A percentile compares a stretch with the other conserved stretches of the same genome.
phyloP scores from a whole-genome alignment of 2,329 filamentous ascomycete genomes.

The Orbilia ellipsospora region DNA sequence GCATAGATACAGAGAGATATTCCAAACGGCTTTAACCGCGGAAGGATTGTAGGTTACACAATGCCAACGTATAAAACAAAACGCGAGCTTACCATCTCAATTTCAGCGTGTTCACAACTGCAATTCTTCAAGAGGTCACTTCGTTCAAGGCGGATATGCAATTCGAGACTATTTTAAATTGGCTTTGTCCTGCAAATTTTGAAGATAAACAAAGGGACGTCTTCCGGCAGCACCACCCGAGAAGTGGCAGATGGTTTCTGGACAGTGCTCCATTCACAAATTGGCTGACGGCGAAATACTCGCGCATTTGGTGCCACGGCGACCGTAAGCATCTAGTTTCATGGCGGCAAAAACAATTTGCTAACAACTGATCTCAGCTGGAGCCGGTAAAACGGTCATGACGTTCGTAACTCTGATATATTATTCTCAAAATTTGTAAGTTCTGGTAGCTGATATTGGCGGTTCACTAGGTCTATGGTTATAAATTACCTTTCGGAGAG shows the following conservation, averaged over 20 bases:
- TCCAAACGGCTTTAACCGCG: conserved; percentile 30
- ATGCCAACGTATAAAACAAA: neutral
- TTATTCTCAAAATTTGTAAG: neutral
- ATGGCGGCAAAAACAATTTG: neutral
- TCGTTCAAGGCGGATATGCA: conserved; percentile 37
- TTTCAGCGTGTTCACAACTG: conserved; percentile 21
- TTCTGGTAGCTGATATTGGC: conserved; percentile 1
- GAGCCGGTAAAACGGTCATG: conserved; percentile 43
- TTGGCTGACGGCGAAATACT: conserved; percentile 25
- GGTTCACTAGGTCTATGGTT: conserved; percentile 27
- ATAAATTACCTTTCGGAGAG: conserved; percentile 41
- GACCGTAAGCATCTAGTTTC: conserved; percentile 12
- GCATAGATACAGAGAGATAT: conserved; percentile 36
- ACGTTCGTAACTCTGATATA: conserved; percentile 6
- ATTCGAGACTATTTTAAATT: conserved; percentile 37
- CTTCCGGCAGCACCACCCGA: conserved; percentile 36
- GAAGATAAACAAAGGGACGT: conserved; percentile 45
- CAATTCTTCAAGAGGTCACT: conserved; percentile 30
- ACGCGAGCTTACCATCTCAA: neutral
- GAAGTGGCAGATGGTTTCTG: conserved; percentile 40
- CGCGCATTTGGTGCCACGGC: conserved; percentile 34
- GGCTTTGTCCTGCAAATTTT: conserved; percentile 34
- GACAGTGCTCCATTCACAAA: conserved; percentile 33
- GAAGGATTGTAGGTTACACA: conserved; percentile 37
- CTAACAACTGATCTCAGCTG: conserved; percentile 8